Evolutionary conservation across 2,329 filamentous ascomycete species (phyloP).

Genomic region (Pseudopyricularia javanii): DNA sequence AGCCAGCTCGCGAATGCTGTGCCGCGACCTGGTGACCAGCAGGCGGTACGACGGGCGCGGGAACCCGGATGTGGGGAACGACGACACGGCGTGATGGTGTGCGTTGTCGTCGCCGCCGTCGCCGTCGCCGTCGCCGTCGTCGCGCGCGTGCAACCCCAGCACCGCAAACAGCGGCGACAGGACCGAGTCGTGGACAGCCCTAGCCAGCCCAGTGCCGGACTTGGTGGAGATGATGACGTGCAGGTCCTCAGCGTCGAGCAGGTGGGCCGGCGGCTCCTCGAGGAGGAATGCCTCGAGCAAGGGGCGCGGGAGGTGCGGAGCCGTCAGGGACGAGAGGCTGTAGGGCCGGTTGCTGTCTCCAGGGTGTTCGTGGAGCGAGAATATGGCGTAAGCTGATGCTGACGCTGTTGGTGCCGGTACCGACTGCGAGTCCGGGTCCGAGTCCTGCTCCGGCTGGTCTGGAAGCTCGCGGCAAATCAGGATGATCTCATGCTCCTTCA

Average conservation of each 20-base stretch:
- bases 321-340: constrained; percentile 6
- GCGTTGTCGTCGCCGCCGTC: neutral
- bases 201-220: constrained; percentile 50
- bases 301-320: constrained; percentile 19
- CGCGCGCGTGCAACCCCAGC: constrained; percentile 22
- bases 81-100: no score
- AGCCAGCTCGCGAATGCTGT: constrained; percentile 55
- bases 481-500: neutral
- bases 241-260: constrained; percentile 18
- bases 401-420: no score
- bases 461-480: neutral
- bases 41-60: constrained; percentile 28
- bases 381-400: neutral
- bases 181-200: constrained; percentile 39
- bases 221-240: constrained; percentile 56
- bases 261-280: constrained; percentile 18
- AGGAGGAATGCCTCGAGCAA: constrained; percentile 24
- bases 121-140: neutral
- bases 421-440: neutral
- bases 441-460: neutral
- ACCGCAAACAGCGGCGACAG: constrained; percentile 41
- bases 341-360: constrained; percentile 6
- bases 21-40: constrained; percentile 49
- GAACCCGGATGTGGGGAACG: neutral
- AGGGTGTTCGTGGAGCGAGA: neutral